phyloP scores from a whole-genome alignment of 2,329 filamentous ascomycete species.

The Epichloe sylvatica region DNA sequence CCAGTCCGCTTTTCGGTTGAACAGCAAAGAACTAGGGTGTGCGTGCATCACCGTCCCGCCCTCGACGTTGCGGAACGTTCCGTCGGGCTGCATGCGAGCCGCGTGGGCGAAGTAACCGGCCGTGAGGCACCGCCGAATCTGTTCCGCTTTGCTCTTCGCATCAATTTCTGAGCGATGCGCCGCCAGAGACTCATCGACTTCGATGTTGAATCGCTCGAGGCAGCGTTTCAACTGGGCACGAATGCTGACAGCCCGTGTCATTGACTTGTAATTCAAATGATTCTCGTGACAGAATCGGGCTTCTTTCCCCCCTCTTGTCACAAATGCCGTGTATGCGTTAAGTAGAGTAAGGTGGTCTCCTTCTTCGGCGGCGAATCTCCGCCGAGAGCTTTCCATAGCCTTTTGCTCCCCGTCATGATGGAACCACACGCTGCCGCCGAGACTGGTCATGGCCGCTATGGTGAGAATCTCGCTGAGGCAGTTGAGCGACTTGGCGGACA shows the following conservation, averaged over 20 bases:
- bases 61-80: slow-evolving; percentile 74
- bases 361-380: slow-evolving; percentile 81
- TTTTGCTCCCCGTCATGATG: slow-evolving; percentile 66
- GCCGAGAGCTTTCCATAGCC: slow-evolving; percentile 55
- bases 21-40: slow-evolving; percentile 87
- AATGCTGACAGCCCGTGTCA: slow-evolving; percentile 73
- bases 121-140: slow-evolving; percentile 73
- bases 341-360: slow-evolving; percentile 86
- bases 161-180: slow-evolving; percentile 17
- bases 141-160: slow-evolving; percentile 40
- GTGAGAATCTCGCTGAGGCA: slow-evolving; percentile 78
- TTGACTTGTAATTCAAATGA: slow-evolving; percentile 70
- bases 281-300: slow-evolving; percentile 78
- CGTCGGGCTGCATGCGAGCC: slow-evolving; percentile 86
- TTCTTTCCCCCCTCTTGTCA: slow-evolving; percentile 67
- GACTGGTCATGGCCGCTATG: slow-evolving; percentile 85
- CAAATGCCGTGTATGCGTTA: slow-evolving; percentile 85
- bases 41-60: slow-evolving; percentile 67
- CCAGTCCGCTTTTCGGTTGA: slow-evolving; percentile 93
- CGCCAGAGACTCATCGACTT: slow-evolving; percentile 48
- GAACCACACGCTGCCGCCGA: slow-evolving; percentile 74
- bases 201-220: slow-evolving; percentile 70
- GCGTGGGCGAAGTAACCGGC: slow-evolving; percentile 88
- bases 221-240: slow-evolving; percentile 75
- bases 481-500: slow-evolving; percentile 59